Evolutionary conservation across 768 basidiomycete genomes (phyloP), one percentile per base, ranked within the genome.

Genomic region (Strobilomyces dryophilus): DNA sequence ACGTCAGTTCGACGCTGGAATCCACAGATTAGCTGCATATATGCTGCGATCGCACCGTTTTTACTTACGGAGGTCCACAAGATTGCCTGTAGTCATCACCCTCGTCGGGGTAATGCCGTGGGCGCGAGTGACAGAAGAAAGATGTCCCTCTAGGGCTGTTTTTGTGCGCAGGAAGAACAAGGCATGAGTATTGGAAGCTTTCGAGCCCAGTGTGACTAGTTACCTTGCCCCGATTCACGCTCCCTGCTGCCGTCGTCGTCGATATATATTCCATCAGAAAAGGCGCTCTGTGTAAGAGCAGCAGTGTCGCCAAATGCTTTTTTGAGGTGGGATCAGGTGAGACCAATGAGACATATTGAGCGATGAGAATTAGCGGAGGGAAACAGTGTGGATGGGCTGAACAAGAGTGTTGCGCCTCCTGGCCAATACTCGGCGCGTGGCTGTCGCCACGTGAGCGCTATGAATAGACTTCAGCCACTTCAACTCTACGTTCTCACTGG

Each of bases 381-480:
- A 58, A 61, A 58, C 39, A 48, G 61, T 69, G 66, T 69, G 66
- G 56, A 67, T 63, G 66, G 51, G 51, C 62, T 58, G 67, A 58
- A 68, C 66, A 67, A 69, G 66, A 64, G 61, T 66, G 64, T 61
- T 66, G 61, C 57, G 59, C 63, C 66, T 60, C 53, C 61, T 66
- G 57, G 56, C 50, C 63, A 58, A 55, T 66, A 57, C 67, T 58
- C 61, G 56, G 65, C 56, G 65, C 66, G 58, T 67, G 66, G 66
- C 61, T 55, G 47, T 32, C 29, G 51, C 68, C 68, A 67, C 66
- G 66, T 70, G 66, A 63, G 61, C 47, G 42, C 51, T 56, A 42
- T 52, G 60, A 57, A 59, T 40, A 53, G 48, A 56, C 48, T 55
- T 17, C 58, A 57, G 50, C 58, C 58, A 57, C 61, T 45, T 31